Percentiles rank a stretch among this genome's conserved stretches.
These are phyloP conservation scores for Alternaria dauci DNA, from an alignment of 2,329 filamentous ascomycete species.

Conservation along the genomic window DNA sequence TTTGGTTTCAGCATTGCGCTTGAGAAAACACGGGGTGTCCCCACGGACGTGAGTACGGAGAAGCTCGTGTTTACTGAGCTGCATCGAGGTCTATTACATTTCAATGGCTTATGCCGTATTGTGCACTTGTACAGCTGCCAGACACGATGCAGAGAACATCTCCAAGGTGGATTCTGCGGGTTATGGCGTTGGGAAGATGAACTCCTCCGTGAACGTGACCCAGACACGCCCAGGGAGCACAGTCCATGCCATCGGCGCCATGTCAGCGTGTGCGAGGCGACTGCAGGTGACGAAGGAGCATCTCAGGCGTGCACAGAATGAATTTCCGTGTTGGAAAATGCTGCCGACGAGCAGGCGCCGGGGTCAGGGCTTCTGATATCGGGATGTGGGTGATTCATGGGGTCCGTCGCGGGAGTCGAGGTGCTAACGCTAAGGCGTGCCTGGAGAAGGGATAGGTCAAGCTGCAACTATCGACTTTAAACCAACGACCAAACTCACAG, in stretches of 20 bases:
- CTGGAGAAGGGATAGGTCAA: conserved; percentile 20
- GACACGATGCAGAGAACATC: neutral
- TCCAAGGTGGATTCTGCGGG: neutral
- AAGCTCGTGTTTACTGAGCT: neutral
- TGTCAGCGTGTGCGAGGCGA: neutral
- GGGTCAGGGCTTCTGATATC: conserved; percentile 13
- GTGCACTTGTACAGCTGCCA: neutral
- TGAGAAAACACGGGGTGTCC: neutral
- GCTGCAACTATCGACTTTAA: conserved; percentile 14
- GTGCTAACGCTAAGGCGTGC: conserved; percentile 19
- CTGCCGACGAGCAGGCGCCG: neutral
- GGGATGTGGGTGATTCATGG: conserved; percentile 13
- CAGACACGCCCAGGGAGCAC: neutral
- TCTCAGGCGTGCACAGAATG: neutral
- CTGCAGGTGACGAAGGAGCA: neutral
- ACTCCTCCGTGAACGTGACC: neutral
- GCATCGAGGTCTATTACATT: neutral
- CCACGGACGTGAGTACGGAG: neutral
- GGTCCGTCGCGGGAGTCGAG: conserved; percentile 14
- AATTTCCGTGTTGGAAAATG: neutral
- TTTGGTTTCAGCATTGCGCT: neutral
- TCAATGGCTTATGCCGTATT: neutral
- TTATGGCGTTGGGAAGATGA: neutral
- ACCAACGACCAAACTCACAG: conserved; percentile 19
- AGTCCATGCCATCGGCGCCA: neutral